Evolutionary conservation across 78 protist species (phyloP), one percentile per base, ranked within the genome.

Genomic region (Monosiga brevicollis): DNA sequence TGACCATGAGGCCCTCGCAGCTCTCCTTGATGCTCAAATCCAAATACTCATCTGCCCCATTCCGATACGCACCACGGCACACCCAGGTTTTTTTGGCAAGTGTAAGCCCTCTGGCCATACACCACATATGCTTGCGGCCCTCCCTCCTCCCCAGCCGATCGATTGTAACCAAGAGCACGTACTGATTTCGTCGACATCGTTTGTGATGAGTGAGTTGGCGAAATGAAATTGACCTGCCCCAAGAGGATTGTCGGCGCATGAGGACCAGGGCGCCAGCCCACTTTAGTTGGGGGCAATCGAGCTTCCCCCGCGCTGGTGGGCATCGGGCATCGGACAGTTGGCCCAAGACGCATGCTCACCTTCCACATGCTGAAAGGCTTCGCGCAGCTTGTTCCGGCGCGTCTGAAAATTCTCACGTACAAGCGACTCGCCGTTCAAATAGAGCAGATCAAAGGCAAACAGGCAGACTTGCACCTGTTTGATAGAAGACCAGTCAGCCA

Each of bases 1-100:
- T 96, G 82, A 96, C 94, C 98, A 98, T 96, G 38, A 98, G 91
- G 15, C 99, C 99, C 80, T 98, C 99, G 73, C 99, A 96, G 82
- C 80, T 82, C 54, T 40, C 86, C 72, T 42, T 10, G 74, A 62
- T 54, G 42, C 15, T 62, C 23, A 41, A 24, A 11, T 10, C 22
- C n/a, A 62, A 32, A 35, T 26, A 76, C 34, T 0, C 11, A 3
- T 11, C 25, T 76, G 79, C n/a, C n/a, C n/a, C n/a, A n/a, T n/a
- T n/a, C n/a, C n/a, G n/a, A n/a, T n/a, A n/a, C n/a, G n/a, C n/a
- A n/a, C n/a, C n/a, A n/a, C n/a, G n/a, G n/a, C n/a, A n/a, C n/a
- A n/a, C n/a, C n/a, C n/a, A n/a, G n/a, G n/a, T n/a, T n/a, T n/a
- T n/a, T n/a, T n/a, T n/a, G n/a, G n/a, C n/a, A n/a, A n/a, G n/a